Conservation (phyloP, 129 eudicot genomes). For the Chrysanthemum makinoi region DNA sequence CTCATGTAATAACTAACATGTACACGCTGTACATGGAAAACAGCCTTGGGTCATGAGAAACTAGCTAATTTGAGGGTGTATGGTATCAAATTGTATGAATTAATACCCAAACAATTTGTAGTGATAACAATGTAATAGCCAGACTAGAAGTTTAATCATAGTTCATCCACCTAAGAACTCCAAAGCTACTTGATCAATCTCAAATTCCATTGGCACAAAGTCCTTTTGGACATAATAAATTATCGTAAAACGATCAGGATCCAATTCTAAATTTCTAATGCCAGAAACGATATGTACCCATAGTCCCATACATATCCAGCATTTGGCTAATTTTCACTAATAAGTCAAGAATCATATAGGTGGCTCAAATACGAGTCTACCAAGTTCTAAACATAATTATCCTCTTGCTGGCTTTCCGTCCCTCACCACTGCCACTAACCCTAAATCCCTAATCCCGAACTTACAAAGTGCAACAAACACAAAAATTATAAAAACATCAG, state of each 20-base stretch:
- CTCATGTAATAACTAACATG: neutral
- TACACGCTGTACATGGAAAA: neutral
- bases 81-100: slow-evolving; percentile 3
- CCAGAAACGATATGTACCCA: neutral
- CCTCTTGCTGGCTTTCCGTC: slow-evolving; percentile 1
- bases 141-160: neutral
- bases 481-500: neutral
- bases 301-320: neutral
- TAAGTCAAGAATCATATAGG: slow-evolving; percentile 17
- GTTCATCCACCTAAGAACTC: slow-evolving; percentile 6
- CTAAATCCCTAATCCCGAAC: neutral
- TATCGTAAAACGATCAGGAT: slow-evolving; percentile 6
- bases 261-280: neutral
- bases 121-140: neutral
- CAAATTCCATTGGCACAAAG: slow-evolving; percentile 4
- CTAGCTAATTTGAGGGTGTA: neutral
- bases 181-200: slow-evolving; percentile 2
- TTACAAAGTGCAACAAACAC: slow-evolving; percentile 1
- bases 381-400: neutral
- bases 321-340: neutral
- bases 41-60: slow-evolving; percentile 18
- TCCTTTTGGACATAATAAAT: slow-evolving; percentile 5
- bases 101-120: neutral
- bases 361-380: slow-evolving; percentile 6
- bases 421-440: slow-evolving; percentile 1